Evolutionary conservation across 2,329 filamentous ascomycete species (phyloP).

Genomic region (Talaromyces albobiverticillius): DNA sequence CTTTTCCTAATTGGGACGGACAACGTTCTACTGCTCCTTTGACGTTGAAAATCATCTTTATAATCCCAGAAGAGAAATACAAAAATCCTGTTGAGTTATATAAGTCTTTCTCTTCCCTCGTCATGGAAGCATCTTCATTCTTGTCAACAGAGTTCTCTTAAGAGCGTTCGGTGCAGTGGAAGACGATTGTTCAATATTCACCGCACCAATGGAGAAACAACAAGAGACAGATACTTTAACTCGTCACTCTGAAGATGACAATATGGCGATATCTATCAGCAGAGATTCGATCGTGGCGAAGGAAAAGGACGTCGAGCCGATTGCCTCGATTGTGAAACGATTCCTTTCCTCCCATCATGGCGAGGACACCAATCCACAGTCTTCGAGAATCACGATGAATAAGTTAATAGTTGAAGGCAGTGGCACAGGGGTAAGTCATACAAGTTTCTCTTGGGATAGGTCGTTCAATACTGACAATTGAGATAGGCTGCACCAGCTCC

Average conservation of each 20-base stretch:
- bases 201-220: not conserved
- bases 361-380: not conserved
- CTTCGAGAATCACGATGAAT: not conserved
- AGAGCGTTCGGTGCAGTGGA: not conserved
- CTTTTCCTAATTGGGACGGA: not conserved
- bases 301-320: not conserved
- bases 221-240: not conserved
- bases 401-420: not conserved
- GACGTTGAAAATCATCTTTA: too few relatives aligned
- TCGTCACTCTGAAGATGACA: not conserved
- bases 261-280: not conserved
- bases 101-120: not conserved
- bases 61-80: not conserved
- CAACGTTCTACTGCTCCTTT: not conserved
- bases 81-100: not conserved
- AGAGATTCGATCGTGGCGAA: not conserved
- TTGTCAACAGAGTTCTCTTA: not conserved
- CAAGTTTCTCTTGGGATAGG: not conserved
- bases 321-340: not conserved
- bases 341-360: not conserved
- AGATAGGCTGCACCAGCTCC: conserved; percentile 9
- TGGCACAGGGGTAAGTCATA: conserved; percentile 9
- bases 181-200: not conserved
- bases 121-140: not conserved
- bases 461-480: not conserved